Evolutionary conservation across 2,329 filamentous ascomycete species (phyloP), one percentile per base, ranked within the genome.

Genomic region (Ophiostoma sp.): DNA sequence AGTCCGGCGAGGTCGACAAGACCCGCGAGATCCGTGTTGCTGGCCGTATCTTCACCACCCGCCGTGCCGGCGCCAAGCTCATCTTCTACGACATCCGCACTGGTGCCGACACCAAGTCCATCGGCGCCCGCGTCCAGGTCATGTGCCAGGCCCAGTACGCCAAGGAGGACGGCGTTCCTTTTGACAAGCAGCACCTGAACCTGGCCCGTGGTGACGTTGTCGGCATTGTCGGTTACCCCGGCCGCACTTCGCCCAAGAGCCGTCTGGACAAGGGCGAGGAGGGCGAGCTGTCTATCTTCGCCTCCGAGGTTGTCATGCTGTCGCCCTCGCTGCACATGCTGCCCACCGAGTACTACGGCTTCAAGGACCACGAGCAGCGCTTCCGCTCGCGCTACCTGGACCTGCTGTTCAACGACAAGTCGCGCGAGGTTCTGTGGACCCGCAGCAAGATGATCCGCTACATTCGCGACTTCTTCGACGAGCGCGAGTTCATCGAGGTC

Each of bases 331-430:
- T 99, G 77, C 94, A 97, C 81, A 90, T 92, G 83, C 86, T 96
- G 75, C 95, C 95, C 70, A 90, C 91, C 72, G 93, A 95, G 80
- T 90, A 94, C 81, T 97, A 93, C 79, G 94, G 94, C 73, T 93
- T 98, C 84, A 94, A 96, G 85, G 94, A 98, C 79, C 88, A 93
- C 78, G 95, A 99, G 81, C 91, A 94, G 80, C 89, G 95, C 72
- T 94, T 93, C 86, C 91, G 96, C 76, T 92, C 97, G 83, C 88
- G 94, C 72, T 96, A 97, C 80, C 88, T 99, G 68, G 95, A 99
- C 80, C 84, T 99, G 76, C 95, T 99, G 81, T 96, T 98, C 90
- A 97, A 99, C 81, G 91, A 96, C 77, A 85, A 85, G 73, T 92
- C 91, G 65, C 88, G 93, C 70, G 87, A 96, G 72, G 90, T 94